Conservation (phyloP, 257 asterid genomes). For the Solanum sejunctum region DNA sequence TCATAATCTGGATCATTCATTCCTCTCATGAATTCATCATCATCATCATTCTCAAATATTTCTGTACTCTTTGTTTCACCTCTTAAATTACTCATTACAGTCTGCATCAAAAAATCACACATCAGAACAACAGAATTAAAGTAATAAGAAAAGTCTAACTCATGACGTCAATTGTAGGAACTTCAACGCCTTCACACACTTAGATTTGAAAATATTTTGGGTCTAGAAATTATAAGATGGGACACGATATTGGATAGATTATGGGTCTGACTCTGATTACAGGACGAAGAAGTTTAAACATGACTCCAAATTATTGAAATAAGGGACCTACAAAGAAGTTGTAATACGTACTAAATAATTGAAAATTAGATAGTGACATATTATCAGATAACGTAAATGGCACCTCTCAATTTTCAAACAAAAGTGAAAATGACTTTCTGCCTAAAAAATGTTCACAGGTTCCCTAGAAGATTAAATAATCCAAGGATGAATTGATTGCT, state of each 20-base stretch:
- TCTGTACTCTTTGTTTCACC: slow-evolving; percentile 18
- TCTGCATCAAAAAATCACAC: slow-evolving; percentile 23
- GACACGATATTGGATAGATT: neutral
- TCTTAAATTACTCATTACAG: slow-evolving; percentile 58
- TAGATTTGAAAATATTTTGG: neutral
- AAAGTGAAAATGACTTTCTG: neutral
- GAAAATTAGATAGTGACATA: neutral
- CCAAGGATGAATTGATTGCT: neutral
- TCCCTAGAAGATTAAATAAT: neutral
- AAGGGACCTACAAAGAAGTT: neutral
- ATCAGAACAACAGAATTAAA: neutral
- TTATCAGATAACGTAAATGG: neutral
- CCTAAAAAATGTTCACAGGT: neutral
- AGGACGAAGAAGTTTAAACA: neutral
- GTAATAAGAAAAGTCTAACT: neutral
- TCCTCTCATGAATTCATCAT: slow-evolving; percentile 13
- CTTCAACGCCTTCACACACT: neutral
- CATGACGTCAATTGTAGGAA: neutral
- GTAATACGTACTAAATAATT: neutral
- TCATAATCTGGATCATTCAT: slow-evolving; percentile 21
- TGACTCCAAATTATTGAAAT: neutral
- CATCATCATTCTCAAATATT: neutral
- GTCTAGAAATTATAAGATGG: neutral
- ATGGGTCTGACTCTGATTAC: neutral
- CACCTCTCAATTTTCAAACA: neutral